These are phyloP conservation scores for Fusarium pseudograminearum DNA, from an alignment of 2,329 filamentous ascomycete genomes.

Conservation along the genomic window DNA sequence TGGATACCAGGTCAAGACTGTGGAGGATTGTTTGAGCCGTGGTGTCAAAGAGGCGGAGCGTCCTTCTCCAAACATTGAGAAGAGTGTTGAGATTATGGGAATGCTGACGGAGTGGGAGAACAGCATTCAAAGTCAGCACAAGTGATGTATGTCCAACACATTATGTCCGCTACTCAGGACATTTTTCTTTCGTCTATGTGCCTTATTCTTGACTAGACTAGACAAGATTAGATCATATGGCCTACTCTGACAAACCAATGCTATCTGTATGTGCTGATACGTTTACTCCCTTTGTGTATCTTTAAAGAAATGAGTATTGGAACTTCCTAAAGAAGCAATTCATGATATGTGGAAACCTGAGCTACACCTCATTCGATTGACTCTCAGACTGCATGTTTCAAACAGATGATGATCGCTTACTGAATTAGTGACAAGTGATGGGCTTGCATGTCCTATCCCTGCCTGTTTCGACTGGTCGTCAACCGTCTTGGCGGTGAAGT, in stretches of 20 bases:
- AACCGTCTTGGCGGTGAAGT: background rate
- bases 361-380: background rate
- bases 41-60: background rate
- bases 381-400: background rate
- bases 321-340: background rate
- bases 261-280: background rate
- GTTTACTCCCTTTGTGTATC: background rate
- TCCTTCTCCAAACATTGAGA: constrained; percentile 13
- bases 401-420: background rate
- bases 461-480: constrained; percentile 3
- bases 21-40: constrained; percentile 11
- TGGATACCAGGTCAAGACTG: constrained; percentile 10
- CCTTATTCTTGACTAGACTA: background rate
- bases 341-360: background rate
- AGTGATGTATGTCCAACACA: background rate
- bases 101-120: constrained; percentile 18
- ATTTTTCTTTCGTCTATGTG: background rate
- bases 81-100: constrained; percentile 23
- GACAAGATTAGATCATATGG: background rate
- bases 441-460: background rate
- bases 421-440: background rate
- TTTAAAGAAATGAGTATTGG: background rate
- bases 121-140: constrained; percentile 1
- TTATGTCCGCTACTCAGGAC: accelerated
- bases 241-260: background rate